Conservation (phyloP, 345 rosid species). For the Toxicodendron radicans region DNA sequence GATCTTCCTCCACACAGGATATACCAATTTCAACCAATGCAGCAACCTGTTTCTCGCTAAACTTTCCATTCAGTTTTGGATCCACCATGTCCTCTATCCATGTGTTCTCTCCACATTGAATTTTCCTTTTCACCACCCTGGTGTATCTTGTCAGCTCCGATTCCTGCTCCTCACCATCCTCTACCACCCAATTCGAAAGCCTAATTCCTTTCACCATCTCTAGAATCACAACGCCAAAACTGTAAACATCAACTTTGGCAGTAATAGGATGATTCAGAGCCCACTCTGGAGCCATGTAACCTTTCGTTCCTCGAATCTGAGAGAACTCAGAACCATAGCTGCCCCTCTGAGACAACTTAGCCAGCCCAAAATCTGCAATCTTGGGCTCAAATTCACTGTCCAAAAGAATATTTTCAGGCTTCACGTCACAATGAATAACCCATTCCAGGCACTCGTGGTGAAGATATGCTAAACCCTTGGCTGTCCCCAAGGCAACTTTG, state of each 20-base stretch:
- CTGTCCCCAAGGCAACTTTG: slow-evolving; percentile 56
- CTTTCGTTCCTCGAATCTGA: slow-evolving; percentile 38
- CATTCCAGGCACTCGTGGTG: slow-evolving; percentile 65
- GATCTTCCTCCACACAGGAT: slow-evolving; percentile 36
- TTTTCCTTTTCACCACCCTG: slow-evolving; percentile 25
- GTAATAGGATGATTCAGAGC: slow-evolving; percentile 39
- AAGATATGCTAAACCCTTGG: slow-evolving; percentile 55
- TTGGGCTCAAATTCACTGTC: slow-evolving; percentile 48
- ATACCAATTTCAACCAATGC: slow-evolving; percentile 31
- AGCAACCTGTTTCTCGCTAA: slow-evolving; percentile 25
- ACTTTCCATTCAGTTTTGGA: slow-evolving; percentile 33
- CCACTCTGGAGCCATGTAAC: slow-evolving; percentile 49
- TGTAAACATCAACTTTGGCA: slow-evolving; percentile 42
- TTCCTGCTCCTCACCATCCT: slow-evolving; percentile 33
- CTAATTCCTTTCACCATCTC: slow-evolving; percentile 43
- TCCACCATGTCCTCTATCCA: slow-evolving; percentile 42
- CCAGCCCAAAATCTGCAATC: slow-evolving; percentile 55
- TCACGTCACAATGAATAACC: slow-evolving; percentile 61
- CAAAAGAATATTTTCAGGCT: slow-evolving; percentile 62
- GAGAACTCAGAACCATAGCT: slow-evolving; percentile 21
- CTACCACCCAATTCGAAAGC: slow-evolving; percentile 28
- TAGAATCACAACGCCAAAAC: slow-evolving; percentile 45
- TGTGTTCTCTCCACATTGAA: slow-evolving; percentile 16
- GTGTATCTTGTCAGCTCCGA: slow-evolving; percentile 32
- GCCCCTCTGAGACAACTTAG: slow-evolving; percentile 41